A percentile compares a stretch with the other conserved stretches of the same genome.
These are phyloP conservation scores for Cyberlindnera galapagoensis DNA, from an alignment of 805 yeast species.

Conservation along the genomic window DNA sequence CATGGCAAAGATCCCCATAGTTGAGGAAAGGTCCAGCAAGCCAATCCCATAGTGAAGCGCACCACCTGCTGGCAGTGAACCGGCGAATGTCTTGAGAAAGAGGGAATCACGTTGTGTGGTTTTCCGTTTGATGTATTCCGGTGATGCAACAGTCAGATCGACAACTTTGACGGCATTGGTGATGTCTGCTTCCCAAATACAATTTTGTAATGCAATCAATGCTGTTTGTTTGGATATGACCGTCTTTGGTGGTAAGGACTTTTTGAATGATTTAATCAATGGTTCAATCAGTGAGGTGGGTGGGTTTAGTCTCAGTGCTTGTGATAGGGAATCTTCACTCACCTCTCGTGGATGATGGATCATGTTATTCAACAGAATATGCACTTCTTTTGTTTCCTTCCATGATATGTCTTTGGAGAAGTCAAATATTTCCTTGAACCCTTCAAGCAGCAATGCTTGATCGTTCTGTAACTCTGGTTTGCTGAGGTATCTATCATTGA, in stretches of 20 bases:
- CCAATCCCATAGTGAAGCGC: conserved; percentile 41
- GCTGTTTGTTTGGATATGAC: conserved; percentile 3
- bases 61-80: conserved; percentile 31
- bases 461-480: not conserved
- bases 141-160: conserved; percentile 54
- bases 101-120: conserved; percentile 27
- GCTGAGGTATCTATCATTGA: not conserved
- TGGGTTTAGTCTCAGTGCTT: conserved; percentile 4
- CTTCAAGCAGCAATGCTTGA: not conserved
- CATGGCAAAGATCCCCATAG: conserved; percentile 37
- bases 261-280: conserved; percentile 4
- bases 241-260: conserved; percentile 2
- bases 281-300: conserved; percentile 7
- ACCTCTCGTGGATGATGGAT: conserved; percentile 4
- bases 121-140: conserved; percentile 37
- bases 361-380: conserved; percentile 1
- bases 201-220: conserved; percentile 7
- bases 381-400: conserved; percentile 1
- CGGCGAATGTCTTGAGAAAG: conserved; percentile 28
- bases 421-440: conserved; percentile 7
- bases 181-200: conserved; percentile 13
- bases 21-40: conserved; percentile 16
- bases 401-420: conserved; percentile 4
- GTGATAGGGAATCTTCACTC: conserved; percentile 1
- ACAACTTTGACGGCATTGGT: conserved; percentile 46